These are phyloP conservation scores for Castanea sativa DNA, from an alignment of 306 rosid genomes.

Conservation along the genomic window DNA sequence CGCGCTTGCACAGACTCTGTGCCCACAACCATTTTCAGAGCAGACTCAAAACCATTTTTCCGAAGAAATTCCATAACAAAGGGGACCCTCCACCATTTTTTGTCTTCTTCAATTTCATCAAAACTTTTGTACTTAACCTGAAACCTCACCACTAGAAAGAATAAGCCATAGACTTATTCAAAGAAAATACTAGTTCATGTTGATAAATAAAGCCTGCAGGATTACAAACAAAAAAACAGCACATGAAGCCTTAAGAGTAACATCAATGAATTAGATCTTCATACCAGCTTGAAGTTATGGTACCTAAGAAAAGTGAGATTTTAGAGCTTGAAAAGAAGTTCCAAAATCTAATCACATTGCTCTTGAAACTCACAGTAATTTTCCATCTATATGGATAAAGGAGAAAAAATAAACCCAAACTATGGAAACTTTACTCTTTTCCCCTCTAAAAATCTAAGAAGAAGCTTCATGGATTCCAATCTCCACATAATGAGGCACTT, in stretches of 20 bases:
- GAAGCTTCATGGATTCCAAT: neutral
- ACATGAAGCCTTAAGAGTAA: neutral
- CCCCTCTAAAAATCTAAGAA: neutral
- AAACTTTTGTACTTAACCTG: constrained; percentile 83
- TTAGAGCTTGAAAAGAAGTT: neutral
- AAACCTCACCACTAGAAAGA: constrained; percentile 31
- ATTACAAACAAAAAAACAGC: neutral
- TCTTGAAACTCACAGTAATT: neutral
- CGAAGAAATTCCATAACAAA: constrained; percentile 74
- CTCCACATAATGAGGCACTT: neutral
- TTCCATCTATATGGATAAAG: neutral
- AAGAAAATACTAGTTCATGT: no score
- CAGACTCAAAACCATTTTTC: constrained; percentile 69
- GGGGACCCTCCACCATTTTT: constrained; percentile 78
- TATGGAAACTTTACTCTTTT: neutral
- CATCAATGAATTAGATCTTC: neutral
- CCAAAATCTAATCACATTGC: neutral
- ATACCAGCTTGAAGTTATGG: no score
- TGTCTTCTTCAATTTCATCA: constrained; percentile 76
- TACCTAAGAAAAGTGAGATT: neutral
- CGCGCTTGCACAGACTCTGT: constrained; percentile 83
- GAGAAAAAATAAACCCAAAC: neutral
- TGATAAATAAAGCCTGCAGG: neutral
- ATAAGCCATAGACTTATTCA: neutral
- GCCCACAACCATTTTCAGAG: constrained; percentile 59